Base-by-base conservation (phyloP, 2,329 filamentous ascomycete species). In the Chrysoporthe puriensis region DNA sequence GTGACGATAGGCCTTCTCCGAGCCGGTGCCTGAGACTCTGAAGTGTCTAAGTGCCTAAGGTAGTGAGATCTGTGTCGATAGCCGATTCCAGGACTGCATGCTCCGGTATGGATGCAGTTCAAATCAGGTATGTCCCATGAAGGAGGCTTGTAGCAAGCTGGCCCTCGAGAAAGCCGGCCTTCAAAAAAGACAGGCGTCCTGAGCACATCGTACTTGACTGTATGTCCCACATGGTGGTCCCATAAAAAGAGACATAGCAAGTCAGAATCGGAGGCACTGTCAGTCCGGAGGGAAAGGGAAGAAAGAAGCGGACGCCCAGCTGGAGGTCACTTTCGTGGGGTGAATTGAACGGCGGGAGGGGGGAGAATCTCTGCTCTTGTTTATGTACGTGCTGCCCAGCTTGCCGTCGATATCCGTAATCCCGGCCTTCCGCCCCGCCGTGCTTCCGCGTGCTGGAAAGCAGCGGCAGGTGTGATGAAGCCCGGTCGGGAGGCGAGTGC, bases 321-420 rank as follows among this genome's bases (percentile, higher is more conserved):
- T 26, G 26, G 26, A 26, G 26, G 0, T 26, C 26, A 26, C 26
- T 26, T 26, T 26, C 26, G 26, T 26, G 26, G 26, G 26, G 26
- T 26, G 26, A 26, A 26, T 26, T 26, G 26, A 2, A 26, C 26
- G 26, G 26, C 2, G 26, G 2, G 26, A 26, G 26, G 26, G 26
- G 26, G 26, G 50, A 32, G 50, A 7, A 16, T 9, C 50, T 48
- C 50, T 54, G 5, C 32, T 9, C 14, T 57, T 14, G 26, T 26
- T 18, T 56, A n/a, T 52, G n/a, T 52, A 50, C 26, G n/a, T 57
- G 4, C 32, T 40, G 32, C 54, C 54, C 32, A 40, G 18, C 32
- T 4, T 36, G 54, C 54, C 54, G 54, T 21, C 8, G n/a, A 57
- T 57, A 57, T 57, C 54, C 54, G 54, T 14, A n/a, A 26, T 40